Evolutionary conservation across 805 yeast species (phyloP), one percentile per base, ranked within the genome.

Genomic region (Cyberlindnera sargentensis): DNA sequence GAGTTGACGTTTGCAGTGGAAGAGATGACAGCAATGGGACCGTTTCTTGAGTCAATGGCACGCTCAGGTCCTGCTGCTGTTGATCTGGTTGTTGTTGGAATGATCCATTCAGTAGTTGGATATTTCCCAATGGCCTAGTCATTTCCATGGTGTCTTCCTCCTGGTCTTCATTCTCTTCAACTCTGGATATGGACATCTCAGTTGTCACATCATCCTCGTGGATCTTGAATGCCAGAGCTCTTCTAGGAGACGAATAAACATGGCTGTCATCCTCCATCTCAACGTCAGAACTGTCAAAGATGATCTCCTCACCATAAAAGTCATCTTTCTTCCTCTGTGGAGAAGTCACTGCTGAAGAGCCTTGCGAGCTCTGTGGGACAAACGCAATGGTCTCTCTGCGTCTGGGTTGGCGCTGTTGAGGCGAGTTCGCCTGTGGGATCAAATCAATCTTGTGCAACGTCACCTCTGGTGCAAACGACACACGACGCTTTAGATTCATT

Each of bases 391-490:
- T 58, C 37, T 56, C 58, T 37, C 62, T 50, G 40, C 62, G 49
- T 39, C 52, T 51, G 20, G 57, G 58, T 34, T 51, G 50, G 11
- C 36, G 48, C 7, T 31, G 40, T 34, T 53, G 50, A 5, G 52
- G 51, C 2, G 47, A 43, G 3, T 26, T 37, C 8, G 40, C 28
- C 29, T 41, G 47, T 3, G 56, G 52, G 8, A 50, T 44, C 26
- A 51, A 42, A 9, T 56, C 58, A 30, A 57, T 49, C 36, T 56
- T 58, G 47, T 57, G 62, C n/a, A 58, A 38, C 2, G 62, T 57
- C 3, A 56, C 62, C 25, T 58, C 61, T 31, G 61, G 62, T 9
- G 60, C 60, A 37, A 58, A 58, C 1, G 62, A 58, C 2, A 58
- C 62, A 23, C 62, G 48, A 42, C 62, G 45, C 15, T 25, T 37